Base-by-base conservation (phyloP, 2,329 filamentous ascomycete genomes). In the Aureobasidium sp. region DNA sequence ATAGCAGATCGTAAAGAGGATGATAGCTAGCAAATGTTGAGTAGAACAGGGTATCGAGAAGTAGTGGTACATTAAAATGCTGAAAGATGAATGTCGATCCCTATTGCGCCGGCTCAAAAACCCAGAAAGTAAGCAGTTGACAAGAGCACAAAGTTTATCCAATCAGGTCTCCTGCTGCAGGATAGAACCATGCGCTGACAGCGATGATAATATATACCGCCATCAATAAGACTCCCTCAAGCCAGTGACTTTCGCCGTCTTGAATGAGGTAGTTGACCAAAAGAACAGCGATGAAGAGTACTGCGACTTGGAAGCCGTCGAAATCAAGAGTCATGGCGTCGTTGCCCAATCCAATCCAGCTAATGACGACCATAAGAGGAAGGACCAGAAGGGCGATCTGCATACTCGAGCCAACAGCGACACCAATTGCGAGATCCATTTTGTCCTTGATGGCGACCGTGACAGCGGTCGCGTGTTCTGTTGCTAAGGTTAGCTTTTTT, bases 261-360 rank as follows among this genome's bases (percentile, higher is more conserved):
- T 81, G 79, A 51, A 87, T 86, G 20, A 87, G 76, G 67, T 86
- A 86, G 70, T 86, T 87, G 48, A 86, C 82, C 65, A 84, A 67
- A 55, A 81, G 71, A n/a, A 81, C 75, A 37, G 72, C 74, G 27
- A 86, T 80, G 64, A 87, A 87, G 1, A 87, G 73, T 1, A 83
- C 75, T 2, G 81, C 88, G 15, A 96, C 87, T 76, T 96, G 90
- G 79, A 97, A 97, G 0, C 86, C 86, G 71, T 95, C 90, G 72
- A 96, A 94, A 72, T 87, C 87, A 5, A 96, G 82, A 24, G 86
- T 90, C 90, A 88, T 86, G 41, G 79, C 76, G 55, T 82, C 77
- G 10, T 63, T 50, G 2, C 71, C 72, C 20, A 83, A 78, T 59
- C 82, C 82, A 59, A 82, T 78, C 84, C 84, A 87, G 60, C 82